Evolutionary conservation across 2,329 filamentous ascomycete genomes (phyloP).

Genomic region (Colletotrichum magnum): DNA sequence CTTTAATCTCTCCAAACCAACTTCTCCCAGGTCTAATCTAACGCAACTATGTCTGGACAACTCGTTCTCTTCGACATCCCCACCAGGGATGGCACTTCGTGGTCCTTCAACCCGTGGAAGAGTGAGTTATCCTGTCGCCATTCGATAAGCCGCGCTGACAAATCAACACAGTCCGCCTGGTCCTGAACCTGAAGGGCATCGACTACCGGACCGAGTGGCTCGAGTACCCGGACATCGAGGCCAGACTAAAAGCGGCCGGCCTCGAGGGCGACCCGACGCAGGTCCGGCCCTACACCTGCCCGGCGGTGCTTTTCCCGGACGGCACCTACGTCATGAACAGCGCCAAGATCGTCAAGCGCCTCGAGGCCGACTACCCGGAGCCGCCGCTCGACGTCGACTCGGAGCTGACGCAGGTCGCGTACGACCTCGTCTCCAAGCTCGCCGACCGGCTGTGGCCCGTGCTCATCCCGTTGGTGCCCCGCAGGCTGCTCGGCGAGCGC

Average conservation of each 20-base stretch:
- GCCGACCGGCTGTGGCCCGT: conserved; percentile 54
- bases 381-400: conserved; percentile 72
- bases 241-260: conserved; percentile 62
- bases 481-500: conserved; percentile 63
- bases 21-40: background rate
- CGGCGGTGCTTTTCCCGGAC: conserved; percentile 68
- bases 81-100: conserved; percentile 58
- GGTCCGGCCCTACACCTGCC: conserved; percentile 64
- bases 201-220: conserved; percentile 79
- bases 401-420: conserved; percentile 61
- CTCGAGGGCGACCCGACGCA: conserved; percentile 61
- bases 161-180: conserved; percentile 67
- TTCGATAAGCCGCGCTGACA: background rate
- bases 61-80: conserved; percentile 75
- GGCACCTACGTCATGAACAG: conserved; percentile 76
- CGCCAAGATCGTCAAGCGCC: conserved; percentile 67
- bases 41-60: conserved; percentile 42
- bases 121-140: conserved; percentile 56
- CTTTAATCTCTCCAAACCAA: background rate
- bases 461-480: conserved; percentile 64
- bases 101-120: conserved; percentile 82
- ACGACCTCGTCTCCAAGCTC: conserved; percentile 53
- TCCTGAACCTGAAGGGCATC: conserved; percentile 77
- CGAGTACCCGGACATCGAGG: conserved; percentile 76
- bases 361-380: conserved; percentile 72